Base-by-base conservation (phyloP, 2,329 filamentous ascomycete genomes). In the Xylaria multiplex region DNA sequence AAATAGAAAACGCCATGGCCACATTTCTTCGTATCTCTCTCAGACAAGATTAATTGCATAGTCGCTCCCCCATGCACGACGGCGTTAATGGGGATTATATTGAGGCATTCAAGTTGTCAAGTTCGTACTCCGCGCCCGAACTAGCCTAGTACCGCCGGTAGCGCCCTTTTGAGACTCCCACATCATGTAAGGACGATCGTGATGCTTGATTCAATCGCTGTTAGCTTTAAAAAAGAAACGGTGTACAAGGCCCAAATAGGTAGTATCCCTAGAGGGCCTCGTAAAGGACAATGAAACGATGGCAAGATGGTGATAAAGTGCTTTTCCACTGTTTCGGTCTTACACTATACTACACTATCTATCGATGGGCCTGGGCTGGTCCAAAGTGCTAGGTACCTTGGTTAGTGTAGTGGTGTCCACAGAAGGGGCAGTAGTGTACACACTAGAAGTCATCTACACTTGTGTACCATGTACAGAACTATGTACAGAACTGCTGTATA, bases 151-250 rank as follows among this genome's bases (percentile, higher is more conserved):
- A 32, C 16, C 37, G n/a, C n/a, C 43, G 27, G 22, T 59, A 16
- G 22, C 30, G 43, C 45, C 56, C 53, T 40, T 56, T 56, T 56
- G n/a, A 8, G 40, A 16, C n/a, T 37, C 40, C 13, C 19, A 43
- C 19, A 40, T 13, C 13, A 30, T 27, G 22, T 30, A 11, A 30
- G 37, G 46, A 30, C 13, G 16, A 40, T 55, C 52, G 35, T 42
- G 52, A 55, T 43, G 13, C 37, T 43, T 43, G 35, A 43, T 53
- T 55, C 19, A 53, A 54, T 54, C 37, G 8, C 6, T 27, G 13
- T 43, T 42, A 55, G 14, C 37, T 55, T 55, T 43, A 11, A 55
- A 55, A 43, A n/a, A 55, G 32, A 43, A 27, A 40, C 52, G 13
- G 35, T 37, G 49, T 42, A 40, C 52, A 40, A 22, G 19, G 49